Evolutionary conservation across 2,329 filamentous ascomycete species (phyloP), one percentile per base, ranked within the genome.

Genomic region (Metarhizium brunneum): DNA sequence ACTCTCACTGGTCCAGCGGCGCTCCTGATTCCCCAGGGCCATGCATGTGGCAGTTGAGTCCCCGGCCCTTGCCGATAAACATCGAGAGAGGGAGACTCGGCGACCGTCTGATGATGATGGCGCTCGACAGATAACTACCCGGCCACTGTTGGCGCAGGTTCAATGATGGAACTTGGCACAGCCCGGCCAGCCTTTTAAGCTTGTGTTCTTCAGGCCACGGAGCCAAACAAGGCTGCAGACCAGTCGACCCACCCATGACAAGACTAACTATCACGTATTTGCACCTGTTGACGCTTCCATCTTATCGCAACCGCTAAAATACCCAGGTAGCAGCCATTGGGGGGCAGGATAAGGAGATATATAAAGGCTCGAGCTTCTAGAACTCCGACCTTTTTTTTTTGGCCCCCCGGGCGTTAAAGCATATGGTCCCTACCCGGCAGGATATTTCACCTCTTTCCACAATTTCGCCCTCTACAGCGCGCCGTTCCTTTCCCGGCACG

Each of bases 1-100:
- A 11, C 30, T 54, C 30, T 48, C 13, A 54, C 52, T 54, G 52
- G 52, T 48, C 52, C 43, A 40, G 25, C 30, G 18, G 4, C 25
- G 54, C 63, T 60, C 66, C 56, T 51, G 56, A 54, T 59, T 52
- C 54, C 52, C 43, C 7, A 8, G 47, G 50, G 45, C 52, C 54
- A 25, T 25, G 25, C 25, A 25, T 25, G 25, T 61, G 60, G 40
- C 14, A 14, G 16, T 18, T 18, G 18, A 18, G 18, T 45, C 43
- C 42, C 18, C 43, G 30, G 45, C 25, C 29, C 52, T 53, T 42
- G 52, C 43, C 20, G 52, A 47, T 32, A 25, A 32, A 36, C 35
- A 36, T 36, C 13, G 6, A 8, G 0, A 36, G 35, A 18, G 18
- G 18, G 18, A 18, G 18, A 43, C 45, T 47, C n/a, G n/a, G 29